phyloP scores from a whole-genome alignment of 257 asterid species.

The Fraxinus excelsior region DNA sequence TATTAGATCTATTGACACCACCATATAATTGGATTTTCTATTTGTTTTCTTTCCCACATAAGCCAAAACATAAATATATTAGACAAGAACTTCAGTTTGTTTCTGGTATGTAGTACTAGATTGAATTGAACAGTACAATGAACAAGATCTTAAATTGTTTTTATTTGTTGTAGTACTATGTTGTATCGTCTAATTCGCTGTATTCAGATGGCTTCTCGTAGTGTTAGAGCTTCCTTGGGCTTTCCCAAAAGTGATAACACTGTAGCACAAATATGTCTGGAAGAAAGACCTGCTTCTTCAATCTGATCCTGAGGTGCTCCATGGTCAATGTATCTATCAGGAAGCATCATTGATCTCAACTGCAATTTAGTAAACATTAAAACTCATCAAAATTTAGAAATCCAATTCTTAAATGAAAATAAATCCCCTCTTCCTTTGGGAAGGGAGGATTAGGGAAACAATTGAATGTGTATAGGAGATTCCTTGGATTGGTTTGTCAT shows the following conservation, averaged over 20 bases:
- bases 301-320: constrained; percentile 54
- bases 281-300: constrained; percentile 50
- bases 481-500: constrained; percentile 16
- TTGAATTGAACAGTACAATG: neutral
- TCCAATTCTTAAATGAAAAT: neutral
- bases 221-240: constrained; percentile 32
- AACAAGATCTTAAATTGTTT: neutral
- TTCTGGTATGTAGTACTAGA: neutral
- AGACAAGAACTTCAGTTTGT: no score
- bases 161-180: neutral
- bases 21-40: neutral
- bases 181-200: no score
- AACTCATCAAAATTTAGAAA: neutral
- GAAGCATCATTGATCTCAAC: constrained; percentile 51
- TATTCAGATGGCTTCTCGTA: neutral
- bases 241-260: constrained; percentile 38
- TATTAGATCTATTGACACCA: neutral
- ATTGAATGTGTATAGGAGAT: no score
- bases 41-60: neutral
- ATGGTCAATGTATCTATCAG: constrained; percentile 54
- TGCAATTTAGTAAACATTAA: constrained; percentile 23
- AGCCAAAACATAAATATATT: neutral
- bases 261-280: constrained; percentile 43
- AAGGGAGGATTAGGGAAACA: no score
- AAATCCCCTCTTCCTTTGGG: no score